Conservation (phyloP, 2,329 filamentous ascomycete genomes). For the Neonectria punicea region DNA sequence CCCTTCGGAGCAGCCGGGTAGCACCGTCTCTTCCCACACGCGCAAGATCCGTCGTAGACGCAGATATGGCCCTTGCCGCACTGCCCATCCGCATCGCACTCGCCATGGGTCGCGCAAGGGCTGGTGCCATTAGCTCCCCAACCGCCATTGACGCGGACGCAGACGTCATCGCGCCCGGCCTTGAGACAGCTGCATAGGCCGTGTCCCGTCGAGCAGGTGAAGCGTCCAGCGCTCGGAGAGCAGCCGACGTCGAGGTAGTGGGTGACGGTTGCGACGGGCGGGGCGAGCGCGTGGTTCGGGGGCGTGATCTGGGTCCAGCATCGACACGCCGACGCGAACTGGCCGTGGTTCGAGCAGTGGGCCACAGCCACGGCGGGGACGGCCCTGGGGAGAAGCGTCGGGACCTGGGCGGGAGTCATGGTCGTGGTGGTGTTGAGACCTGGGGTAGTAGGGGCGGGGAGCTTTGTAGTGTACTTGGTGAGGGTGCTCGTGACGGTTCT, state of each 20-base stretch:
- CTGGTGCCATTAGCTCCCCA: slow-evolving; percentile 22
- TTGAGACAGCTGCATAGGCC: slow-evolving; percentile 34
- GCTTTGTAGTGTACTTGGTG: slow-evolving; percentile 24
- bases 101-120: slow-evolving; percentile 28
- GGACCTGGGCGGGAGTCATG: not conserved
- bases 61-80: slow-evolving; percentile 27
- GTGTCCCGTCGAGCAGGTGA: slow-evolving; percentile 28
- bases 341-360: slow-evolving; percentile 20
- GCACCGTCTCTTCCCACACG: slow-evolving; percentile 32
- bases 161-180: slow-evolving; percentile 24
- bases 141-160: slow-evolving; percentile 25
- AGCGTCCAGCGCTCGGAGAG: slow-evolving; percentile 22
- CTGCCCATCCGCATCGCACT: slow-evolving; percentile 26
- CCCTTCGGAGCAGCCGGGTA: slow-evolving; percentile 27
- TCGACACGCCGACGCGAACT: slow-evolving; percentile 32
- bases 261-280: slow-evolving; percentile 28
- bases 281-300: slow-evolving; percentile 24
- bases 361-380: slow-evolving; percentile 23
- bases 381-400: slow-evolving; percentile 11
- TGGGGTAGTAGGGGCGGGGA: not conserved
- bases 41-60: slow-evolving; percentile 32
- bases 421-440: not conserved
- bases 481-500: slow-evolving; percentile 29
- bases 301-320: slow-evolving; percentile 31
- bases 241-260: slow-evolving; percentile 26